Evolutionary conservation across 1,284 basidiomycete genomes (phyloP), one percentile per base, ranked within the genome.

Genomic region (Hemileia vastatrix): DNA sequence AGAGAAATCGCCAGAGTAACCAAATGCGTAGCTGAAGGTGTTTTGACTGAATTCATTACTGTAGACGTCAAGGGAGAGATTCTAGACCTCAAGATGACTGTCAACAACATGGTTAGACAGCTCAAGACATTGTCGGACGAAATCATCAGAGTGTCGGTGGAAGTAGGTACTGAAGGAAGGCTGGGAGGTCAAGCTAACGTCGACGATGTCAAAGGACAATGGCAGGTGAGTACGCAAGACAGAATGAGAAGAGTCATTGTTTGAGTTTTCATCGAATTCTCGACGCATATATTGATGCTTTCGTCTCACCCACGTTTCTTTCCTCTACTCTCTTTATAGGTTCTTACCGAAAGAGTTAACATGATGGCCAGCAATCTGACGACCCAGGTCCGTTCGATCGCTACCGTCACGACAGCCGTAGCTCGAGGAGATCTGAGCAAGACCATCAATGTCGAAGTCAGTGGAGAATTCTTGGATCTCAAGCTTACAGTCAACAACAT

Each of bases 131-230:
- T 40, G 50, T 61, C 27, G 6, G 31, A 52, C 32, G 87, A 90
- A 76, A 88, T 91, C 45, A 94, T 91, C 15, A 76, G 79, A 43
- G 87, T 93, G 24, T 87, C 87, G 44, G 83, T 83, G 67, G 90
- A 93, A 76, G 91, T 94, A 76, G 91, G 91, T 27, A 94, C 91
- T 8, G 90, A 93, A 72, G 90, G 91, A 61, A 79, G 83, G 64
- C 80, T 92, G 70, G 90, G 89, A 57, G 90, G 90, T 24, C 89
- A 91, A 72, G 90, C 89, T 4, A 81, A 83, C 55, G 89, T 92
- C 44, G 84, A 69, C 54, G 73, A 71, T 60, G 73, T 74, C 63
- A 72, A 74, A 66, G 73, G 73, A 54, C 73, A 75, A 58, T 75
- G 73, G 73, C 69, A 73, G 51, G 48, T 50, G 11, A 74, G 75